phyloP scores from a whole-genome alignment of 2,329 filamentous ascomycete species.

The Fusarium oligoseptatum region DNA sequence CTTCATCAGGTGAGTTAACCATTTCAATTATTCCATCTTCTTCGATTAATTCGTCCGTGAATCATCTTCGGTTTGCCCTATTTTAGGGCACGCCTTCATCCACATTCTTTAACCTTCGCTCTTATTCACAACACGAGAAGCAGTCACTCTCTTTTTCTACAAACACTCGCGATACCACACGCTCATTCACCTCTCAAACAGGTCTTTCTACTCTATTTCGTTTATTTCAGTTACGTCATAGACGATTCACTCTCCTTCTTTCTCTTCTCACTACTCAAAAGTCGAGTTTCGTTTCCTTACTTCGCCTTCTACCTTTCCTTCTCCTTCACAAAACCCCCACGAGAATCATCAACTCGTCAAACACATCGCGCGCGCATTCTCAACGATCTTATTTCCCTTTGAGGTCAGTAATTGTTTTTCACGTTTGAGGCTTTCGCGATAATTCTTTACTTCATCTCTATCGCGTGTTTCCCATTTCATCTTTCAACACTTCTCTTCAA shows the following conservation, averaged over 20 bases:
- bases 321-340: not conserved
- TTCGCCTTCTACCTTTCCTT: not conserved
- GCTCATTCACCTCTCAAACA: not conserved
- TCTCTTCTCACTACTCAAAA: not conserved
- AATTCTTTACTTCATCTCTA: not conserved
- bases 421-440: not conserved
- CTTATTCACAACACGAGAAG: not conserved
- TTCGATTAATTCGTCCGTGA: not conserved
- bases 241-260: not conserved
- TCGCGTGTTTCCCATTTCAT: not conserved
- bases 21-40: not conserved
- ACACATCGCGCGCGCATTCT: not conserved
- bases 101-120: not conserved
- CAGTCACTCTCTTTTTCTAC: not conserved
- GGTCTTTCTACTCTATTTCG: not conserved
- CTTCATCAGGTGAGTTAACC: not conserved
- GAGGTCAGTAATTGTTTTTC: slow-evolving; percentile 17
- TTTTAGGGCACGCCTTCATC: not conserved
- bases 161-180: not conserved
- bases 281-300: slow-evolving; percentile 1
- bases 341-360: slow-evolving; percentile 9
- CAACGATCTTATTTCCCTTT: not conserved
- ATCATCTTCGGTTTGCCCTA: not conserved
- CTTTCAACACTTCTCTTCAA: not conserved
- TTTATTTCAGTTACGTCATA: not conserved